Percentiles rank a stretch among this genome's conserved stretches.
Conservation (phyloP, 371 early-diverging fungal species). For the Syncephalastrum sp. region DNA sequence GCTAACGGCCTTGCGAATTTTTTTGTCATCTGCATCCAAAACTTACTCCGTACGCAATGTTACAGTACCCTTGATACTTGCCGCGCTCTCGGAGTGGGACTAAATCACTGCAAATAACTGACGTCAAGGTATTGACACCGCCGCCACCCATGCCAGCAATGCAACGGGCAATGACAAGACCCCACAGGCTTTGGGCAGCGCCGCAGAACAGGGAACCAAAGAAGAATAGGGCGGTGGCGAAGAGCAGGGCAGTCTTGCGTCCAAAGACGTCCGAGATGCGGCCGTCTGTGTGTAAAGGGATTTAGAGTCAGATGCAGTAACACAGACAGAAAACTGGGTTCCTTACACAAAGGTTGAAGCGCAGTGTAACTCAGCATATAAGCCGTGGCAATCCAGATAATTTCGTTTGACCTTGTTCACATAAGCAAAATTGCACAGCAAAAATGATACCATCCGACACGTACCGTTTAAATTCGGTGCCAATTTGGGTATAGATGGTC, state of each 20-base stretch:
- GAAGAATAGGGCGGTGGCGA: conserved; percentile 57
- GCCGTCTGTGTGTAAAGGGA: conserved; percentile 28
- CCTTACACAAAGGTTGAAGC: conserved; percentile 73
- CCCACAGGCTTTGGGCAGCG: conserved; percentile 53
- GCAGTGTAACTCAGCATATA: conserved; percentile 78
- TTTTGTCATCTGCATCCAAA: not conserved
- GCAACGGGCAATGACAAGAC: conserved; percentile 75
- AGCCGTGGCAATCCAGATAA: conserved; percentile 74
- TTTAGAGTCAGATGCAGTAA: conserved; percentile 4
- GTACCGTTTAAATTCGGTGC: conserved; percentile 67
- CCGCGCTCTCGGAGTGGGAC: conserved; percentile 53
- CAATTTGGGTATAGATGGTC: conserved; percentile 76
- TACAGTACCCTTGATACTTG: conserved; percentile 47
- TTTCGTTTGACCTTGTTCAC: conserved; percentile 41
- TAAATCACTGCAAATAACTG: conserved; percentile 43
- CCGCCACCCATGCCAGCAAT: conserved; percentile 83
- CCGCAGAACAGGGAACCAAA: conserved; percentile 61
- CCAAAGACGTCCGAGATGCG: conserved; percentile 72
- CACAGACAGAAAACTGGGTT: not conserved
- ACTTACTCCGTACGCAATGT: conserved; percentile 46
- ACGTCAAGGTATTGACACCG: conserved; percentile 45
- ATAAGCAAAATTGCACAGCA: not conserved
- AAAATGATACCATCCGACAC: not conserved
- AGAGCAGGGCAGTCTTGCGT: conserved; percentile 55
- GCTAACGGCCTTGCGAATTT: not conserved